Conservation (phyloP, 495 filamentous ascomycete genomes). For the Ramalina intermedia region DNA sequence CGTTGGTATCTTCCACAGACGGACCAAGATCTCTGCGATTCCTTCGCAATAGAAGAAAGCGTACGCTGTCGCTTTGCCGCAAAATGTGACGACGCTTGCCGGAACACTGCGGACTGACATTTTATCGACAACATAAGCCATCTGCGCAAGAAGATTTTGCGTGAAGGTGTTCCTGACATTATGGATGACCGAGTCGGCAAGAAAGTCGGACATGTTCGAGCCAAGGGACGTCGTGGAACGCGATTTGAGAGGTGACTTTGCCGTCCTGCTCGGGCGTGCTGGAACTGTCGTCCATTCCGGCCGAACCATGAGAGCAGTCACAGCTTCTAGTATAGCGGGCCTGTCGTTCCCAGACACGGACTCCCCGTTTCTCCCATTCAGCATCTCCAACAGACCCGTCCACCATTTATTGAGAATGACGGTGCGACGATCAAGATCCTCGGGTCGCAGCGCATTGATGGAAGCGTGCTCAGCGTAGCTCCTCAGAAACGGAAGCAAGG, state of each 20-base stretch:
- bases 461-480: conserved; percentile 58
- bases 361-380: conserved; percentile 59
- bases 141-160: conserved; percentile 73
- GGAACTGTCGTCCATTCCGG: conserved; percentile 76
- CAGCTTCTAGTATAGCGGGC: conserved; percentile 68
- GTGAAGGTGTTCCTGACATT: conserved; percentile 88
- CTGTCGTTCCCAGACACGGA: conserved; percentile 64
- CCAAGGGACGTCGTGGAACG: conserved; percentile 40
- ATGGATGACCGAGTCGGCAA: conserved; percentile 81
- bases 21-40: conserved; percentile 71
- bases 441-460: conserved; percentile 49
- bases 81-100: conserved; percentile 82
- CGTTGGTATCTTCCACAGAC: conserved; percentile 61
- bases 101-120: conserved; percentile 83
- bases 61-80: conserved; percentile 86
- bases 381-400: conserved; percentile 75
- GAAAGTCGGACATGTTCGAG: conserved; percentile 55
- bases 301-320: conserved; percentile 75
- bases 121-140: conserved; percentile 79
- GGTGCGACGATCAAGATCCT: conserved; percentile 75
- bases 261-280: conserved; percentile 36
- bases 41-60: conserved; percentile 93
- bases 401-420: conserved; percentile 91
- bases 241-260: conserved; percentile 28
- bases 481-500: conserved; percentile 72